phyloP scores from a whole-genome alignment of 176 grass and related monocot species.

The Aegilops bicornis region DNA sequence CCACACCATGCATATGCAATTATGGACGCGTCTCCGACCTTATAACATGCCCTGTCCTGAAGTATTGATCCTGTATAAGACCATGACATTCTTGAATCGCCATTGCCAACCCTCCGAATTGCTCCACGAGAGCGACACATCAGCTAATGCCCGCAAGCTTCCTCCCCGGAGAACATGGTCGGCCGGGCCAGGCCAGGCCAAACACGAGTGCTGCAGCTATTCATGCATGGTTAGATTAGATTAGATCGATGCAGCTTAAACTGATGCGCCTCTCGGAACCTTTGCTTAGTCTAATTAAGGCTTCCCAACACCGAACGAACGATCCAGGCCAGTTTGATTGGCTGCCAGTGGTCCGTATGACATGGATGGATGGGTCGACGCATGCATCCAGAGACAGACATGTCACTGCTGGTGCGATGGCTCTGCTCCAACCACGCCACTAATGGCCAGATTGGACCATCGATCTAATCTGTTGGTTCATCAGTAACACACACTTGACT shows the following conservation, averaged over 20 bases:
- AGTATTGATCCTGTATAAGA: background rate
- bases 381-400: background rate
- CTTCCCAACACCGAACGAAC: too few species aligned
- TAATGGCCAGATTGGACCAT: background rate
- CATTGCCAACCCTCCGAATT: too few species aligned
- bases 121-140: too few species aligned
- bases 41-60: background rate
- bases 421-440: slow-evolving; percentile 29
- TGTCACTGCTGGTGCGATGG: slow-evolving; percentile 25
- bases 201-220: background rate
- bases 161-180: slow-evolving; percentile 45
- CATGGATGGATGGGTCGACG: background rate
- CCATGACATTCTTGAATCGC: too few species aligned
- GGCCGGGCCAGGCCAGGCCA: background rate
- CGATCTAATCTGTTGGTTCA: slow-evolving; percentile 32
- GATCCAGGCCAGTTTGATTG: background rate
- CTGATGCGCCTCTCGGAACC: background rate
- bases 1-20: background rate
- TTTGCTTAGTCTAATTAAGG: background rate
- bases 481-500: background rate
- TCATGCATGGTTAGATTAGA: slow-evolving; percentile 4
- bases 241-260: background rate
- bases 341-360: background rate
- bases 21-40: background rate
- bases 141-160: background rate